Base-by-base conservation (phyloP, 2,329 filamentous ascomycete genomes). In the Apiospora aurea region DNA sequence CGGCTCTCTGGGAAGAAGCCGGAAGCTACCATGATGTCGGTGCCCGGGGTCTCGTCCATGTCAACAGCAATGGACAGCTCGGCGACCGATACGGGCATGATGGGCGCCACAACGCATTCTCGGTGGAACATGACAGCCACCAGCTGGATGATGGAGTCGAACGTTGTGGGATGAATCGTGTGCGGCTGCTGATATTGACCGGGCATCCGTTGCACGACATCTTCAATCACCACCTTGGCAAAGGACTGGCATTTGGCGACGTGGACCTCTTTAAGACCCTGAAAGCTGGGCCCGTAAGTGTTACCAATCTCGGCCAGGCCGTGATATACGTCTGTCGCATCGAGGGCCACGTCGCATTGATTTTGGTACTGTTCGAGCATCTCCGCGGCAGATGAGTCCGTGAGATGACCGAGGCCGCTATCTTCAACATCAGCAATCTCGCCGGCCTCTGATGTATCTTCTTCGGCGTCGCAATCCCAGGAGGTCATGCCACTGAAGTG, bases 21-120 rank as follows among this genome's bases (percentile, higher is more conserved):
- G 6, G 69, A 61, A 6, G 73, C 74, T 10, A 75, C 69, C 8
- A 71, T 16, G 18, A 75, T 67, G 43, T 75, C 74, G 0, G 74
- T 57, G 8, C 72, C 73, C 1, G 74, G 73, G 2, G 69, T 61
- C 3, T 38, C 46, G 7, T 70, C 64, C 6, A 70, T 72, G 14
- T 71, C 67, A 5, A 49, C 70, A 4, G 73, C 64, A 1, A 74
- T 47, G 43, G 68, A 67, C 41, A 74, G 57, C 18, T 74, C 73
- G 1, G 18, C 41, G 51, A 74, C 67, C 29, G 67, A 57, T 43
- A 49, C 47, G 14, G 72, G 73, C 71, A 74, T 72, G 57, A 74
- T 67, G 2, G 72, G 73, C 24, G 72, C 57, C 8, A 70, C 44
- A 24, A 47, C 38, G 53, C 73, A 64, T 18, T 73, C 71, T 43